phyloP scores from a whole-genome alignment of 768 basidiomycete genomes.

The Leucocoprinus leucothites region DNA sequence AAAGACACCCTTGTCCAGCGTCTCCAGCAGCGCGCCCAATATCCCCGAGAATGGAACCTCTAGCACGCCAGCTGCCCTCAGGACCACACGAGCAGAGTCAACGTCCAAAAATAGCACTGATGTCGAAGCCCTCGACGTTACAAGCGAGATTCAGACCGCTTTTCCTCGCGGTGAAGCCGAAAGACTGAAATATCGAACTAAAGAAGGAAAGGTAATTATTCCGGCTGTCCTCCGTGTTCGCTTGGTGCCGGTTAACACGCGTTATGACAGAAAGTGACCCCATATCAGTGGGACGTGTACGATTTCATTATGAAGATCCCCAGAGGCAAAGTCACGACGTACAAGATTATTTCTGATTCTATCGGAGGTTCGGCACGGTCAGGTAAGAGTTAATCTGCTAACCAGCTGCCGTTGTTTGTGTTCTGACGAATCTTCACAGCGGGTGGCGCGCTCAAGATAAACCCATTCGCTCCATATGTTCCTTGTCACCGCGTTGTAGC shows the following conservation, averaged over 20 bases:
- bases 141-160: not conserved
- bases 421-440: constrained; percentile 30
- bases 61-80: not conserved
- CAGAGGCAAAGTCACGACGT: constrained; percentile 50
- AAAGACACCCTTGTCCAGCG: not conserved
- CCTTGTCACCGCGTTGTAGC: constrained; percentile 74
- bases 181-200: constrained; percentile 28
- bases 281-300: constrained; percentile 60
- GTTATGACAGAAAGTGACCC: constrained; percentile 39
- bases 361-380: constrained; percentile 64
- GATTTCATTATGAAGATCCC: constrained; percentile 51
- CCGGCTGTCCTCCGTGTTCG: not conserved
- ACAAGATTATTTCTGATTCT: constrained; percentile 47
- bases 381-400: constrained; percentile 33
- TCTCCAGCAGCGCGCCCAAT: not conserved
- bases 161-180: constrained; percentile 25
- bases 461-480: constrained; percentile 65
- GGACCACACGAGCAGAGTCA: not conserved
- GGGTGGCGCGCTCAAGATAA: constrained; percentile 59
- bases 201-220: constrained; percentile 30
- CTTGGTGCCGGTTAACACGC: not conserved
- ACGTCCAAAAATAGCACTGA: not conserved
- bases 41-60: not conserved
- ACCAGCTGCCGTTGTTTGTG: not conserved
- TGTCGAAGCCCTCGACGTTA: not conserved